A percentile compares a stretch with the other conserved stretches of the same genome.
Conservation (phyloP, 208 protist species). For the Leishmania tropica region DNA sequence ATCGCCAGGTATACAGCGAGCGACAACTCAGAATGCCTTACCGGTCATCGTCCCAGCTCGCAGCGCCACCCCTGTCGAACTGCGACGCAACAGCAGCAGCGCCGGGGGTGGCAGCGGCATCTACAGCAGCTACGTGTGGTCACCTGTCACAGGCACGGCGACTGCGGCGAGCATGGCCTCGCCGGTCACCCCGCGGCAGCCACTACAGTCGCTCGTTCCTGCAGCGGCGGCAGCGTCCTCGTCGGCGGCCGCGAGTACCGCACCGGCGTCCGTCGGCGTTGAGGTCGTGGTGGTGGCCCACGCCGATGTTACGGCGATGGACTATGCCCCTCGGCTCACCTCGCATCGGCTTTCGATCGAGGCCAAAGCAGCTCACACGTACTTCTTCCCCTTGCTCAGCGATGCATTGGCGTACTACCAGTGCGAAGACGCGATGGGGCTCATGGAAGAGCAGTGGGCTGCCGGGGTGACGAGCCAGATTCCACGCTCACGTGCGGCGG, state of each 20-base stretch:
- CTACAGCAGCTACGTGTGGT: constrained; percentile 9
- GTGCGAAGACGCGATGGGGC: constrained; percentile 39
- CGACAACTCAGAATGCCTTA: not conserved
- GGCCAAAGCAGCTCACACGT: constrained; percentile 49
- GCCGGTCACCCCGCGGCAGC: not conserved
- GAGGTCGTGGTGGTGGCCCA: constrained; percentile 75
- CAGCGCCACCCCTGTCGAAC: not conserved
- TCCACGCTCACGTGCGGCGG: constrained; percentile 7
- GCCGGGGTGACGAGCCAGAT: constrained; percentile 37
- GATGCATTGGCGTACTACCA: constrained; percentile 58
- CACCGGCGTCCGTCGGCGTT: constrained; percentile 22
- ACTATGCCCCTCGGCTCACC: constrained; percentile 64
- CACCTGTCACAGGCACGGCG: constrained; percentile 12
- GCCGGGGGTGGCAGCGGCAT: not conserved
- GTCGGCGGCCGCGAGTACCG: not conserved
- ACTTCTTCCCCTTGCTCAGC: constrained; percentile 56
- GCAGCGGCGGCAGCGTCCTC: not conserved
- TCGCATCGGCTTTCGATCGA: constrained; percentile 76
- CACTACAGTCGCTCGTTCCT: not conserved
- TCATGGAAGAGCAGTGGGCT: constrained; percentile 46
- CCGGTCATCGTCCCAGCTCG: not conserved
- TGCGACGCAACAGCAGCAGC: not conserved
- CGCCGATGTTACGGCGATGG: constrained; percentile 67
- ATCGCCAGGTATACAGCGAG: not conserved
- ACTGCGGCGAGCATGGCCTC: not conserved